Base-by-base conservation (phyloP, 768 basidiomycete species). In the Lyophyllum atratum region DNA sequence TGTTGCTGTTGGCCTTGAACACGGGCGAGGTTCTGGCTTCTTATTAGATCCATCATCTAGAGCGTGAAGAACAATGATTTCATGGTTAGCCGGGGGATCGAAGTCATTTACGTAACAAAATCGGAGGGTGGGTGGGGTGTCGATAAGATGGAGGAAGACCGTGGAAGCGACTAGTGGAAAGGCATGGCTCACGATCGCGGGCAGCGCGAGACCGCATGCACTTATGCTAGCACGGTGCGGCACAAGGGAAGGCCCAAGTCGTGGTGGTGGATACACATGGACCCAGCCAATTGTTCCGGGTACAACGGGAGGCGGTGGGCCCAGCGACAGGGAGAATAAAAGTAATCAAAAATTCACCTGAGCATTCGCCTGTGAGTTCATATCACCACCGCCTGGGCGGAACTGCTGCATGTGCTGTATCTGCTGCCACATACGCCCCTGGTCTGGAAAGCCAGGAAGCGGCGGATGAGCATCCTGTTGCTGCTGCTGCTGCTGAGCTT, bases 361-460 rank as follows among this genome's bases (percentile, higher is more conserved):
- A 31, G 76, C 68, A 52, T 66, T 78, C 56, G 74, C 69, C 63
- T 77, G 79, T 43, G 70, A 54, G 29, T 70, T 66, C 59, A 81
- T 70, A 64, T 79, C 80, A 44, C 74, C 67, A 60, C 71, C 76
- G 49, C 76, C 76, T 5, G 71, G 66, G 31, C 80, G 76, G 61
- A 79, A 80, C 59, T 74, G 73, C 61, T 77, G 76, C 57, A 73
- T 63, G 50, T 76, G 76, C 67, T 80, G 78, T 68, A 81, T 79
- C 69, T 83, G 80, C 70, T 81, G 80, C 86, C 85, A 87, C 64
- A 82, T 74, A 58, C 79, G 81, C 59, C 61, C 61, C 26, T 81
- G 79, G 68, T 87, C 85, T 67, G 78, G 59, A 70, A 80, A 80
- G 62, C 71, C 71, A 65, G 78, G 69, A 64, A 75, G 74, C 43